Evolutionary conservation across 352 stramenopile genomes (phyloP).

Genomic region (Phytophthora brassicae): DNA sequence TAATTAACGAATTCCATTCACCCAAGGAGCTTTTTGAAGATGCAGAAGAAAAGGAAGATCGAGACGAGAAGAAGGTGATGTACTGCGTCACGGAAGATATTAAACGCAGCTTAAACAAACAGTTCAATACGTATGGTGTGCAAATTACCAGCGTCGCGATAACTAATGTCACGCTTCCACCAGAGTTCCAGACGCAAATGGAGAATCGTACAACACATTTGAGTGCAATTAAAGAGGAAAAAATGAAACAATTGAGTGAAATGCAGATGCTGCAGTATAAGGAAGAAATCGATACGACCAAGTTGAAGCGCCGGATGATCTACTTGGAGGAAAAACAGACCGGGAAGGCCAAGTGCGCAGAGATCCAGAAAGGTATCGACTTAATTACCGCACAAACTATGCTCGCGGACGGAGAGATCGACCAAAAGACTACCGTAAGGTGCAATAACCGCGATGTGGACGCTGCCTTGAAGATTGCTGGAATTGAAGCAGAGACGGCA

Average conservation of each 20-base stretch:
- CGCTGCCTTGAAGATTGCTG: slow-evolving; percentile 40
- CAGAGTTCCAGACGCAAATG: slow-evolving; percentile 65
- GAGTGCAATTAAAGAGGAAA: slow-evolving; percentile 67
- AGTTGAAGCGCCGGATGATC: slow-evolving; percentile 46
- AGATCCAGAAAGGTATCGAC: slow-evolving; percentile 51
- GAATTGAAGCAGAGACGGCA: slow-evolving; percentile 52
- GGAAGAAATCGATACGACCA: slow-evolving; percentile 45
- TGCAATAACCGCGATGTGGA: slow-evolving; percentile 50
- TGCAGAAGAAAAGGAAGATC: slow-evolving; percentile 5
- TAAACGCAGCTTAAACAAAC: slow-evolving; percentile 59
- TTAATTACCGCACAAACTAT: slow-evolving; percentile 54
- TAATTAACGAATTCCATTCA: slow-evolving; percentile 17
- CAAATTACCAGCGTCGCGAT: slow-evolving; percentile 69
- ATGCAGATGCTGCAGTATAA: slow-evolving; percentile 65
- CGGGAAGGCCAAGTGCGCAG: slow-evolving; percentile 36
- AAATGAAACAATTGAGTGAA: slow-evolving; percentile 77
- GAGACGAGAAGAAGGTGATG: slow-evolving; percentile 17
- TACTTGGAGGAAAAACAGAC: slow-evolving; percentile 61
- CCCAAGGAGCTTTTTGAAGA: slow-evolving; percentile 11
- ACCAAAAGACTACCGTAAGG: slow-evolving; percentile 48
- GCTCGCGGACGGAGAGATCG: slow-evolving; percentile 53
- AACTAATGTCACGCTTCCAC: slow-evolving; percentile 58
- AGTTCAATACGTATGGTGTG: slow-evolving; percentile 72
- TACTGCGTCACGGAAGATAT: slow-evolving; percentile 69
- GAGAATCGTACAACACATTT: slow-evolving; percentile 62